phyloP scores from a whole-genome alignment of 1,139 yeast genomes.

The Meyerozyma carpophila region DNA sequence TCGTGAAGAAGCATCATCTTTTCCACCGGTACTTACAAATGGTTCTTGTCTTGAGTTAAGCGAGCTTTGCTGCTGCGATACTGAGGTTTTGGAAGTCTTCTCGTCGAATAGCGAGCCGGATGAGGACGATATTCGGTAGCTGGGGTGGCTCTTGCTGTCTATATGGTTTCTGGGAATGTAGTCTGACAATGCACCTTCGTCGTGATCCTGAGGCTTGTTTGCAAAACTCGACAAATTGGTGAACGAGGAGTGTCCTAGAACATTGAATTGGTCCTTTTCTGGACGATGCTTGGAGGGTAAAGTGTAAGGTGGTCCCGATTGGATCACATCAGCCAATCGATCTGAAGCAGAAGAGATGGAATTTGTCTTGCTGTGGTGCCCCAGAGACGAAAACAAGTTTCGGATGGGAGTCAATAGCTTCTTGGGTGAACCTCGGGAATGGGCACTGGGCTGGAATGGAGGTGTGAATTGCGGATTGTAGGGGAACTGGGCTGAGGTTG shows the following conservation, averaged over 20 bases:
- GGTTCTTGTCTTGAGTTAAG: not conserved
- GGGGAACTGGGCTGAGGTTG: not conserved
- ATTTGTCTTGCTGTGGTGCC: slow-evolving; percentile 7
- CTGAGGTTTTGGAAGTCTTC: not conserved
- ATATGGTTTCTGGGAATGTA: not conserved
- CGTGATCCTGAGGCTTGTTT: not conserved
- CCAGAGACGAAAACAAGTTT: slow-evolving; percentile 8
- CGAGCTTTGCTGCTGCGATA: not conserved
- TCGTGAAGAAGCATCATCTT: not conserved
- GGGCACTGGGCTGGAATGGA: slow-evolving; percentile 5
- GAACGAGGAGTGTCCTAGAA: not conserved
- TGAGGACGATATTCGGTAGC: not conserved
- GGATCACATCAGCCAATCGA: not conserved
- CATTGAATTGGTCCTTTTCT: not conserved
- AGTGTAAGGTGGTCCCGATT: not conserved
- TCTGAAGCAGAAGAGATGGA: slow-evolving; percentile 1
- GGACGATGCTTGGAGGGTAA: not conserved
- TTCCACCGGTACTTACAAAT: not conserved
- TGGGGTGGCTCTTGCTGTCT: not conserved
- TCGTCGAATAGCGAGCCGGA: slow-evolving; percentile 1
- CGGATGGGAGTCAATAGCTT: slow-evolving; percentile 12
- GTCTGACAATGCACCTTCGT: not conserved
- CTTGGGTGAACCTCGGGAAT: slow-evolving; percentile 10
- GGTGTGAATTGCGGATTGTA: slow-evolving; percentile 5
- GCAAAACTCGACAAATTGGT: not conserved